Conservation (phyloP, 2,329 filamentous ascomycete species). For the Tolypocladium album region DNA sequence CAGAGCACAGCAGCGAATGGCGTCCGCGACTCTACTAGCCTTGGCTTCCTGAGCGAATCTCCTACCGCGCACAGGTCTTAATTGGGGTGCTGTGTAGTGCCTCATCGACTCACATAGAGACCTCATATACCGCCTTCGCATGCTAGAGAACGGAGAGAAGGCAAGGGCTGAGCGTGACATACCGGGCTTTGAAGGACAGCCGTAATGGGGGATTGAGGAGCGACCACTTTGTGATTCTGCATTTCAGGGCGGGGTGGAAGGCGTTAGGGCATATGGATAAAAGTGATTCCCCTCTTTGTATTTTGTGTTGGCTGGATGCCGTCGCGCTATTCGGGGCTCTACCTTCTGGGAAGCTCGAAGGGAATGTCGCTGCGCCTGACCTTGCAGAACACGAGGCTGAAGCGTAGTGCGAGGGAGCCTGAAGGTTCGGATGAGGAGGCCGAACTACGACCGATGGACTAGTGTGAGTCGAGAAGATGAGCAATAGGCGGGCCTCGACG, state of each 20-base stretch:
- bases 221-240: not conserved
- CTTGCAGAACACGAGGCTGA: not conserved
- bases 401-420: not conserved
- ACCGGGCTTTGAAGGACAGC: not conserved
- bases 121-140: not conserved
- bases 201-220: not conserved
- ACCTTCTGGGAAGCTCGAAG: not conserved
- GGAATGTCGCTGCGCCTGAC: not conserved
- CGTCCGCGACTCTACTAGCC: conserved; percentile 6
- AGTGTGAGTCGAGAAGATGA: not conserved
- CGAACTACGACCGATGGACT: not conserved
- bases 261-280: conserved; percentile 11
- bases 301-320: not conserved
- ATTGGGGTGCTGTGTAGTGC: not conserved
- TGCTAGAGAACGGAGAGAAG: not conserved
- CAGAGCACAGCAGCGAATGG: conserved; percentile 21
- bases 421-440: not conserved
- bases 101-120: no score
- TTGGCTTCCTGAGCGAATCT: conserved; percentile 12
- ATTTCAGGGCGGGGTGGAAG: conserved; percentile 6
- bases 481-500: not conserved
- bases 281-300: conserved; percentile 15
- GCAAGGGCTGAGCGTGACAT: not conserved
- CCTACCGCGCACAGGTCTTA: conserved; percentile 11
- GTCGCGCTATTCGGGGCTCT: not conserved